phyloP scores from a whole-genome alignment of 2,329 filamentous ascomycete species.

The Elsinoe fawcettii region DNA sequence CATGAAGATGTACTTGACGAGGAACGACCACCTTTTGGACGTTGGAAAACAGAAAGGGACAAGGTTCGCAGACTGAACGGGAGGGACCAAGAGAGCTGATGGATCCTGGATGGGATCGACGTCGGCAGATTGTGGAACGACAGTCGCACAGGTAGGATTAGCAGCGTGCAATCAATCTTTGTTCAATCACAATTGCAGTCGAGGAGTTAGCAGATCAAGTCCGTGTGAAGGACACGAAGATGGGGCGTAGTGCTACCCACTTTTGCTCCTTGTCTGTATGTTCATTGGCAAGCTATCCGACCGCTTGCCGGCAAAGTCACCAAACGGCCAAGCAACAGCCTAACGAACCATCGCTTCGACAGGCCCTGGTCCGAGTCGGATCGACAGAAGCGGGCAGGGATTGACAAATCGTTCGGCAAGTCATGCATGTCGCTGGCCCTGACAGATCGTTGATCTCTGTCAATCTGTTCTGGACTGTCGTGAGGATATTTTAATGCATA shows the following conservation, averaged over 20 bases:
- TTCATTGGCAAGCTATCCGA: neutral
- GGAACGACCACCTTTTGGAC: neutral
- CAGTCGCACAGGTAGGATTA: neutral
- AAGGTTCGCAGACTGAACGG: constrained; percentile 1
- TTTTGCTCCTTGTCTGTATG: neutral
- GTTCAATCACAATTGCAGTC: neutral
- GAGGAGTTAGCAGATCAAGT: neutral
- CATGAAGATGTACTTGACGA: neutral
- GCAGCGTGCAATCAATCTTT: neutral
- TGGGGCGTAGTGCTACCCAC: neutral
- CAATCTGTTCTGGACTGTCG: neutral
- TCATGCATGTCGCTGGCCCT: neutral
- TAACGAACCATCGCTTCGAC: neutral
- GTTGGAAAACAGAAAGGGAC: neutral
- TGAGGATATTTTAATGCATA: neutral
- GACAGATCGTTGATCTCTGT: neutral
- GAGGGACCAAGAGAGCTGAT: neutral
- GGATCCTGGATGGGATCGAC: neutral
- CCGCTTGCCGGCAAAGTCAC: neutral
- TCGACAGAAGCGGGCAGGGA: neutral
- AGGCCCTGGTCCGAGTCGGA: neutral
- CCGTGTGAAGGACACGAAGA: neutral
- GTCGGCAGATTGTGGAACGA: neutral
- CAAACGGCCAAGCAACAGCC: neutral
- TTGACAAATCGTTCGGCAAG: neutral